Conservation (phyloP, 2,329 filamentous ascomycete species). For the Bipolaris sorokiniana region DNA sequence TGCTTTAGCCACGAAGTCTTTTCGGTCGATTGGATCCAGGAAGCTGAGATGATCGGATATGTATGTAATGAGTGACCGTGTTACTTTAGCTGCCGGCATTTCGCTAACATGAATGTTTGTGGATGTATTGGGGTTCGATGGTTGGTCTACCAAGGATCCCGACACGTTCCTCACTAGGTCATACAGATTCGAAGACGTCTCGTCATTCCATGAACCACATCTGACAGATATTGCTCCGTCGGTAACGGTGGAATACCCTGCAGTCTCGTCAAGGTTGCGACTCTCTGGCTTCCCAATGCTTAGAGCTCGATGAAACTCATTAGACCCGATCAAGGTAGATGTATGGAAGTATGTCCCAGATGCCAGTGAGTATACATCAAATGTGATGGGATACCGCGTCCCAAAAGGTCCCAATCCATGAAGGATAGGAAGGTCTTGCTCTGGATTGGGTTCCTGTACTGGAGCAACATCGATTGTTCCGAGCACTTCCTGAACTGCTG, state of each 20-base stretch:
- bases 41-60: constrained; percentile 58
- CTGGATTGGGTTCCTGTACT: constrained; percentile 11
- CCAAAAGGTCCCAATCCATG: constrained; percentile 58
- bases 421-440: constrained; percentile 23
- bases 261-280: constrained; percentile 53
- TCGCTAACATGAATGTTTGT: constrained; percentile 4
- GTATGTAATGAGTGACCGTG: constrained; percentile 59
- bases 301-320: constrained; percentile 58
- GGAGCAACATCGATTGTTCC: background rate
- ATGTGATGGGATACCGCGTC: constrained; percentile 59
- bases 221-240: constrained; percentile 44
- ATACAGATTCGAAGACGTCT: constrained; percentile 53
- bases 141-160: constrained; percentile 2
- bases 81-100: constrained; percentile 26
- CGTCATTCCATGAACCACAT: constrained; percentile 64
- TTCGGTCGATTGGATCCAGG: constrained; percentile 61
- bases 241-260: constrained; percentile 49
- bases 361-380: constrained; percentile 58
- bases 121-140: background rate
- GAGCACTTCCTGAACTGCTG: constrained; percentile 29
- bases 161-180: constrained; percentile 20
- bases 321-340: constrained; percentile 64
- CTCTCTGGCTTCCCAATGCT: constrained; percentile 4
- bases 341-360: constrained; percentile 62
- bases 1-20: constrained; percentile 53